Conservation (phyloP, 2,329 filamentous ascomycete species). For the Aspergillus unguis region DNA sequence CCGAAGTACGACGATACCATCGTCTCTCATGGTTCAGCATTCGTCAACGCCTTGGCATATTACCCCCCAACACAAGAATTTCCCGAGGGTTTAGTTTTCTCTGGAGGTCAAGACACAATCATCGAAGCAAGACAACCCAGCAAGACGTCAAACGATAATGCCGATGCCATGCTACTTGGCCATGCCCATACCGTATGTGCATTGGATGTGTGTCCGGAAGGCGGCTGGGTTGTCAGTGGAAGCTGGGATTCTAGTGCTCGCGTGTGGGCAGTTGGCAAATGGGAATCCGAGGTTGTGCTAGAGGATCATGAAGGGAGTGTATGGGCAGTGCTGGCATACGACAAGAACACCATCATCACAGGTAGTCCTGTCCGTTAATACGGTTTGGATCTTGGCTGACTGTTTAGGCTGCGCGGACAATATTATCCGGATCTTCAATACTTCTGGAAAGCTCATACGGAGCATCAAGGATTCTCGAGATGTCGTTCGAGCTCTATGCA, state of each 20-base stretch:
- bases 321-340: slow-evolving; percentile 86
- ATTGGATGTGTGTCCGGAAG: slow-evolving; percentile 71
- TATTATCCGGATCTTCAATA: slow-evolving; percentile 77
- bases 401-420: slow-evolving; percentile 75
- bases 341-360: slow-evolving; percentile 76
- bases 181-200: slow-evolving; percentile 86
- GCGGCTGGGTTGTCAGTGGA: slow-evolving; percentile 77
- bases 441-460: slow-evolving; percentile 60
- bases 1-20: slow-evolving; percentile 75
- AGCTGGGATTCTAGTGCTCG: slow-evolving; percentile 90
- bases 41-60: slow-evolving; percentile 81
- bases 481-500: slow-evolving; percentile 83
- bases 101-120: slow-evolving; percentile 85
- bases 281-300: slow-evolving; percentile 72
- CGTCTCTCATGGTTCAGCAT: slow-evolving; percentile 74
- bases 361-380: slow-evolving; percentile 35
- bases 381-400: slow-evolving; percentile 14
- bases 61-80: slow-evolving; percentile 65
- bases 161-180: slow-evolving; percentile 80
- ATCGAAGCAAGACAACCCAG: slow-evolving; percentile 81
- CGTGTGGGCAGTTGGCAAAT: slow-evolving; percentile 80
- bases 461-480: slow-evolving; percentile 70
- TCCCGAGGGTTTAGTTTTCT: slow-evolving; percentile 77
- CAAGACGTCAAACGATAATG: slow-evolving; percentile 66
- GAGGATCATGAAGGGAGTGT: slow-evolving; percentile 77